Conservation (phyloP, 345 rosid genomes). For the thale cress (Arabidopsis thaliana) region DNA sequence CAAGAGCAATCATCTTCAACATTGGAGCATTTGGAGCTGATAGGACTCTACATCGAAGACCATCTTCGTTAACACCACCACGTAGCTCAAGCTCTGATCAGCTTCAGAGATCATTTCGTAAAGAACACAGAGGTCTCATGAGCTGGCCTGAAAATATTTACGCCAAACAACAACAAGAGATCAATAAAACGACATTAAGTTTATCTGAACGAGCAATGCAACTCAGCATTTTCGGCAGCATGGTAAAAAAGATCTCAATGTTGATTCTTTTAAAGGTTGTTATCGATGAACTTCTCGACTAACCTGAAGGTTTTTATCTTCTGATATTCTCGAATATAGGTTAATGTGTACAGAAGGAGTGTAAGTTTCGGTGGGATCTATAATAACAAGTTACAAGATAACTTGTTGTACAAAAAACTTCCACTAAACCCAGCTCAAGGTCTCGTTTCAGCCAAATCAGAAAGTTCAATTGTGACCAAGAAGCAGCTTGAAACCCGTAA, state of each 20-base stretch:
- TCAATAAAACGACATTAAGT: conserved; percentile 45
- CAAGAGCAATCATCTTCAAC: conserved; percentile 74
- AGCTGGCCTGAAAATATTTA: conserved; percentile 72
- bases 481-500: conserved; percentile 45
- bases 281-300: background rate
- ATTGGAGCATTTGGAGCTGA: conserved; percentile 61
- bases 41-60: conserved; percentile 47
- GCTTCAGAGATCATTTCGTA: conserved; percentile 54
- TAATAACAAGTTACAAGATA: conserved; percentile 50
- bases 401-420: conserved; percentile 48
- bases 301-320: background rate
- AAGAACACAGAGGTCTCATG: conserved; percentile 61
- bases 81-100: conserved; percentile 54
- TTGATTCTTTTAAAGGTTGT: background rate
- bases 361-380: conserved; percentile 49
- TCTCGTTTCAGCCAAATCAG: conserved; percentile 58
- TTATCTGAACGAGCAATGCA: conserved; percentile 85
- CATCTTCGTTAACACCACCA: conserved; percentile 54
- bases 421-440: conserved; percentile 43
- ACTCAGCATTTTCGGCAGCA: conserved; percentile 78
- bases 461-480: conserved; percentile 52
- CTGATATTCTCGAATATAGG: conserved; percentile 48
- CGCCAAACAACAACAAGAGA: conserved; percentile 48
- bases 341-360: conserved; percentile 48
- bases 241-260: conserved; percentile 48